A percentile compares a stretch with the other conserved stretches of the same genome.
These are phyloP conservation scores for Dioscorea zingiberensis DNA, from an alignment of 106 monocot genomes.

Conservation along the genomic window DNA sequence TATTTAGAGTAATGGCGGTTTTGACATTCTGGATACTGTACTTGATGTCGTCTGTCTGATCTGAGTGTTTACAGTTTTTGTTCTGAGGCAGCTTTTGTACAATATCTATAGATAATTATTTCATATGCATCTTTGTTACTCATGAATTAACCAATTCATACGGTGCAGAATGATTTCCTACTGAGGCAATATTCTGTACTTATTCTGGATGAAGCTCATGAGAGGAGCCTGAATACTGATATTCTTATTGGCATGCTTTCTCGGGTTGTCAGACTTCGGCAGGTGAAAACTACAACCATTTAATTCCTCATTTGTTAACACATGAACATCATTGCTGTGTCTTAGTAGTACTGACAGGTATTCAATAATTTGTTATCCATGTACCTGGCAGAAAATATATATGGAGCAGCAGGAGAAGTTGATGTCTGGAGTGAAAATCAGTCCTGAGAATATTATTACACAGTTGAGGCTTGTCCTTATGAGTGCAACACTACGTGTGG, in stretches of 20 bases:
- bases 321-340: too few species aligned
- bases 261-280: constrained; percentile 62
- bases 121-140: too few species aligned
- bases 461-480: constrained; percentile 79
- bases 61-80: too few species aligned
- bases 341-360: too few species aligned
- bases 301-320: background rate
- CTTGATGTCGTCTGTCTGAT: too few species aligned
- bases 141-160: background rate
- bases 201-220: constrained; percentile 96
- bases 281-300: constrained; percentile 30
- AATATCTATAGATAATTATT: too few species aligned
- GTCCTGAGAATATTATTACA: constrained; percentile 46
- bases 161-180: constrained; percentile 79
- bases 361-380: background rate
- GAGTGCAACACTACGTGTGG: constrained; percentile 91
- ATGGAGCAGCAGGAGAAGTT: constrained; percentile 66
- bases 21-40: too few species aligned
- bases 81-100: too few species aligned
- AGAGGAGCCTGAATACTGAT: constrained; percentile 97
- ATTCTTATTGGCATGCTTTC: constrained; percentile 97
- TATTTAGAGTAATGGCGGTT: too few species aligned
- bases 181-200: constrained; percentile 78
- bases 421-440: constrained; percentile 36
- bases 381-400: constrained; percentile 46